A percentile compares a stretch with the other conserved stretches of the same genome.
Conservation (phyloP, 2,329 filamentous ascomycete genomes). For the Colletotrichum tofieldiae region DNA sequence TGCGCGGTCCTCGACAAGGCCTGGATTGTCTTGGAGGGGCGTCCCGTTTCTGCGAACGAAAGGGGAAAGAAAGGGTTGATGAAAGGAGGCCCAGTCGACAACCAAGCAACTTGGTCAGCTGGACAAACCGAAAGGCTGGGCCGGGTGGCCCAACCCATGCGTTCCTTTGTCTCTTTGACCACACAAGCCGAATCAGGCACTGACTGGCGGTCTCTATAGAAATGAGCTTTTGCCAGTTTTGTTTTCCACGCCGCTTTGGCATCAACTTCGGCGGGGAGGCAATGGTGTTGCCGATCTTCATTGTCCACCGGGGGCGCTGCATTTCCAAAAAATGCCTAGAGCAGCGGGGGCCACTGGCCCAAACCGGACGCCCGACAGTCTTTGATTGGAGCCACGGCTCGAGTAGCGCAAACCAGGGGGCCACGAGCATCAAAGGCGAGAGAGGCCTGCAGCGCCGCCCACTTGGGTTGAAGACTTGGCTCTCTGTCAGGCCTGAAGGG, state of each 20-base stretch:
- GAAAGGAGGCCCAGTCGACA: not conserved
- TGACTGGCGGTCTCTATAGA: constrained; percentile 12
- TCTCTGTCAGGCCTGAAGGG: not conserved
- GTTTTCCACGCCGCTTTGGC: constrained; percentile 37
- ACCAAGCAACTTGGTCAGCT: constrained; percentile 23
- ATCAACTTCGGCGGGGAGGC: constrained; percentile 28
- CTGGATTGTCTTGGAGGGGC: not conserved
- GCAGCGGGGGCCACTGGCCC: constrained; percentile 26
- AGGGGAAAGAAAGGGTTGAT: not conserved
- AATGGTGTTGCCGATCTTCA: constrained; percentile 41
- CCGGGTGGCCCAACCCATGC: constrained; percentile 21
- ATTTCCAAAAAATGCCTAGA: not conserved
- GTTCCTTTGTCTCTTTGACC: constrained; percentile 38
- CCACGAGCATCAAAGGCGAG: constrained; percentile 23
- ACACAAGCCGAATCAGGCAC: constrained; percentile 20
- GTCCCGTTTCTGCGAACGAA: constrained; percentile 6
- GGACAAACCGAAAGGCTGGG: constrained; percentile 1
- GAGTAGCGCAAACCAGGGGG: constrained; percentile 34
- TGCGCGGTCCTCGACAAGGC: constrained; percentile 13
- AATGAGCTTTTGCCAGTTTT: constrained; percentile 5
- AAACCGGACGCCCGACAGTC: constrained; percentile 39
- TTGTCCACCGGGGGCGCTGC: constrained; percentile 23
- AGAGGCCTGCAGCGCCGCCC: constrained; percentile 18
- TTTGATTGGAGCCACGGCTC: constrained; percentile 40
- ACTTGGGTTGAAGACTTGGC: not conserved